Conservation (phyloP, 1,284 basidiomycete species). For the Microbotryomycetes sp. region DNA sequence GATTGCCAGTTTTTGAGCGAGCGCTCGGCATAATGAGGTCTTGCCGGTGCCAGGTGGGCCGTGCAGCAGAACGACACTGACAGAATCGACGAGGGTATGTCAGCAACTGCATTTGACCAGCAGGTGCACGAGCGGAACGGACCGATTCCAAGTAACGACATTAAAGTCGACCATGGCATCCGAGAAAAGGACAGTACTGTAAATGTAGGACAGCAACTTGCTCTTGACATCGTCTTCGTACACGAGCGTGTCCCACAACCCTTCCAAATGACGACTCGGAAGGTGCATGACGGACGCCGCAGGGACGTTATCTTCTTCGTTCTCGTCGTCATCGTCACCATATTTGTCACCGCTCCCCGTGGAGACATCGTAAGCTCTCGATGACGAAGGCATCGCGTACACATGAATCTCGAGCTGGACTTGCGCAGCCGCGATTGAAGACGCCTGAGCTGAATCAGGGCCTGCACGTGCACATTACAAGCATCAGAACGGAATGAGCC, state of each 20-base stretch:
- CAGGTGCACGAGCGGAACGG: constrained; percentile 11
- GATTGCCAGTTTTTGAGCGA: constrained; percentile 93
- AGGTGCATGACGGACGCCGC: constrained; percentile 30
- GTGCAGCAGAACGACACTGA: constrained; percentile 78
- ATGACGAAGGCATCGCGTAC: constrained; percentile 67
- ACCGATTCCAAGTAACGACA: constrained; percentile 88
- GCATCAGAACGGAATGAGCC: not conserved
- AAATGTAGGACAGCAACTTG: constrained; percentile 76
- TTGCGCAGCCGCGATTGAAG: constrained; percentile 44
- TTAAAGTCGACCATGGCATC: constrained; percentile 86
- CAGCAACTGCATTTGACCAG: not conserved
- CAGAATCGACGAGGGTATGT: not conserved
- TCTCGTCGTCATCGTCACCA: constrained; percentile 44
- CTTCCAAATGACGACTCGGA: constrained; percentile 55
- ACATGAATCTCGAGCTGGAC: constrained; percentile 68
- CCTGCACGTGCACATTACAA: not conserved
- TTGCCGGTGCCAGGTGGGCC: constrained; percentile 98
- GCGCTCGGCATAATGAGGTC: constrained; percentile 85
- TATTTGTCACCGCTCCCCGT: not conserved
- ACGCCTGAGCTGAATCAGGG: not conserved
- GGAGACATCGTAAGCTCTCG: constrained; percentile 70
- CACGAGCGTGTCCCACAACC: constrained; percentile 78
- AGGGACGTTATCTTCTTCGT: constrained; percentile 56
- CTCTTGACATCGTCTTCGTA: constrained; percentile 85
- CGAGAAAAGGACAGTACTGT: constrained; percentile 83